Conservation (phyloP, 2,329 filamentous ascomycete genomes). For the Mollisiaceae sp. region DNA sequence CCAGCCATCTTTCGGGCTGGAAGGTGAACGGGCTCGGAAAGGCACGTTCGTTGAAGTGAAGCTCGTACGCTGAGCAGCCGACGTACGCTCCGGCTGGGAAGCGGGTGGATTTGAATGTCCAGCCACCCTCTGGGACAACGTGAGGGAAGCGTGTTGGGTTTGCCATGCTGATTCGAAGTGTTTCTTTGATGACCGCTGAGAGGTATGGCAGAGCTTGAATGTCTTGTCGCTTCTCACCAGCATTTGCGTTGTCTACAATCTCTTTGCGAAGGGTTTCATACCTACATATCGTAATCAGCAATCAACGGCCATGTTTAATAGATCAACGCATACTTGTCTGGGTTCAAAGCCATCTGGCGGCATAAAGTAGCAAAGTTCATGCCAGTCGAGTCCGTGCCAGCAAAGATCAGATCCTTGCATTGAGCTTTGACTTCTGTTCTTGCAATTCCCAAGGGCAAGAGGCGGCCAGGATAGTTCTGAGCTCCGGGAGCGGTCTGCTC, state of each 20-base stretch:
- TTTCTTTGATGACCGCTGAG: conserved; percentile 55
- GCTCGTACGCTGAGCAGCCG: conserved; percentile 49
- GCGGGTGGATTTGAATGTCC: conserved; percentile 38
- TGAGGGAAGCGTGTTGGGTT: conserved; percentile 57
- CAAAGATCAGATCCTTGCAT: conserved; percentile 60
- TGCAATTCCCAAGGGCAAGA: conserved; percentile 51
- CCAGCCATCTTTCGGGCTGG: conserved; percentile 54
- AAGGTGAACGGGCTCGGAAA: conserved; percentile 52
- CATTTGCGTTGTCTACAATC: conserved; percentile 37
- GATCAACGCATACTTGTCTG: conserved; percentile 44
- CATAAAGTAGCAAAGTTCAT: conserved; percentile 56
- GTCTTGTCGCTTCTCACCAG: conserved; percentile 37
- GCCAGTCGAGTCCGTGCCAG: conserved; percentile 58
- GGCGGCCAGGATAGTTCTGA: conserved; percentile 53
- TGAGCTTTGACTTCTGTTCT: conserved; percentile 53
- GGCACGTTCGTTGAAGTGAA: conserved; percentile 51
- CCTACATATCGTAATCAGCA: conserved; percentile 27
- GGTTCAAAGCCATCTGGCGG: conserved; percentile 51
- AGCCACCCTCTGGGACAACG: conserved; percentile 46
- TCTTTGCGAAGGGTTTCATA: conserved; percentile 45
- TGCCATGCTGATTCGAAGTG: conserved; percentile 54
- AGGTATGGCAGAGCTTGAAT: conserved; percentile 50
- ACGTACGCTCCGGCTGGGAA: conserved; percentile 53
- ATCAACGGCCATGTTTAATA: not conserved
- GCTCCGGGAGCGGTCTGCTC: conserved; percentile 40